phyloP scores from a whole-genome alignment of 495 filamentous ascomycete genomes.

The Neurospora terricola region DNA sequence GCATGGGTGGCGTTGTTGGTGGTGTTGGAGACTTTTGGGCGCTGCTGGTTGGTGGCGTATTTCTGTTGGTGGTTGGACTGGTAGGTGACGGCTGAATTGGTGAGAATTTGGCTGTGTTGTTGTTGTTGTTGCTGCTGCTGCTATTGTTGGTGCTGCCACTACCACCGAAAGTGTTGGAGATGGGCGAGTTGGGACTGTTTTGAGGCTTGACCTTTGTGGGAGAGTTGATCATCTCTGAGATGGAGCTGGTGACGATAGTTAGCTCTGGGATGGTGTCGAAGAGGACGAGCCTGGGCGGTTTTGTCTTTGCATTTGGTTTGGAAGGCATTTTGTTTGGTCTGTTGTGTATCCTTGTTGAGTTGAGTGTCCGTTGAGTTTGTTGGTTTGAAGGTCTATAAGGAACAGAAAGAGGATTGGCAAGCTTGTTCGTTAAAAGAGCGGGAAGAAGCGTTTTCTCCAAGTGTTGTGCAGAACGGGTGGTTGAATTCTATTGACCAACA shows the following conservation, averaged over 20 bases:
- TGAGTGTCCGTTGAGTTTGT: neutral
- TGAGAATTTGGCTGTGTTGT: neutral
- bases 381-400: neutral
- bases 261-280: neutral
- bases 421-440: neutral
- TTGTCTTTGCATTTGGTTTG: neutral
- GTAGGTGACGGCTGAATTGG: neutral
- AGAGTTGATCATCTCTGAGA: neutral
- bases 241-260: neutral
- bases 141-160: neutral
- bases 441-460: neutral
- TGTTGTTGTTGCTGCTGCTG: neutral
- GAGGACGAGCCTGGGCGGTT: neutral
- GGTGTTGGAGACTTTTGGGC: neutral
- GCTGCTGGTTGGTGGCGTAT: neutral
- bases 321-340: neutral
- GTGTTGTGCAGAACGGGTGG: neutral
- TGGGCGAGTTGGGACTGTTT: neutral
- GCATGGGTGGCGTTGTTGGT: constrained; percentile 11
- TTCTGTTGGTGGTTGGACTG: neutral
- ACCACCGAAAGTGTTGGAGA: neutral
- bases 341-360: neutral
- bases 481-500: neutral
- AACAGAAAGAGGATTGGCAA: neutral
- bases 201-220: neutral